phyloP scores from a whole-genome alignment of 2,329 filamentous ascomycete genomes.

The Penicillium sp. region DNA sequence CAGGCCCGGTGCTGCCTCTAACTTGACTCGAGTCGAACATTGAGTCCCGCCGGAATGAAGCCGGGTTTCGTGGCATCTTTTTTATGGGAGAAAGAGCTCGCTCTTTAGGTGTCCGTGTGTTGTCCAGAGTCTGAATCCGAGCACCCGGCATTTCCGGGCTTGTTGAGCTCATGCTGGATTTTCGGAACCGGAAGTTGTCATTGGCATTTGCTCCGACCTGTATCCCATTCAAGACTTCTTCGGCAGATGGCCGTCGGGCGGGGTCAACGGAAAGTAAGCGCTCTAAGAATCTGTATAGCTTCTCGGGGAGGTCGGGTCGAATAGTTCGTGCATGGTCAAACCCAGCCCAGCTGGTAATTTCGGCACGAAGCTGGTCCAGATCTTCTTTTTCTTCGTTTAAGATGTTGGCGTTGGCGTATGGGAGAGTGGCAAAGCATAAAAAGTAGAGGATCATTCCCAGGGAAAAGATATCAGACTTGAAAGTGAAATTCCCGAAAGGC shows the following conservation, averaged over 20 bases:
- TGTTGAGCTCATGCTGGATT: slow-evolving; percentile 34
- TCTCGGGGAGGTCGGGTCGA: slow-evolving; percentile 79
- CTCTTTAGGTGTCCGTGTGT: slow-evolving; percentile 31
- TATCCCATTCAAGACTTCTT: slow-evolving; percentile 79
- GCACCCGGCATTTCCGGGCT: slow-evolving; percentile 35
- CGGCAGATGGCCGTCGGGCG: slow-evolving; percentile 75
- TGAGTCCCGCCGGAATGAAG: slow-evolving; percentile 28
- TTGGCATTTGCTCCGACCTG: slow-evolving; percentile 62
- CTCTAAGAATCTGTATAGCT: slow-evolving; percentile 82
- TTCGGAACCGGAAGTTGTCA: slow-evolving; percentile 45
- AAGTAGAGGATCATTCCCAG: slow-evolving; percentile 98
- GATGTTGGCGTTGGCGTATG: slow-evolving; percentile 80
- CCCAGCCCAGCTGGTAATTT: slow-evolving; percentile 85
- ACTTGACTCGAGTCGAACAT: slow-evolving; percentile 27
- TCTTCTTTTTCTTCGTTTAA: slow-evolving; percentile 92
- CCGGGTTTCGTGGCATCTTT: slow-evolving; percentile 21
- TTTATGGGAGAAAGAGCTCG: slow-evolving; percentile 33
- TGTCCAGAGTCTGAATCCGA: slow-evolving; percentile 45
- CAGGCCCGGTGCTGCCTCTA: slow-evolving; percentile 14
- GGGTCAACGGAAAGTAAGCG: slow-evolving; percentile 78
- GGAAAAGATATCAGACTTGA: slow-evolving; percentile 97
- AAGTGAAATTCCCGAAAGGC: slow-evolving; percentile 87
- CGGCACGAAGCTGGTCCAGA: slow-evolving; percentile 76
- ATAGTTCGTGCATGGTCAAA: slow-evolving; percentile 76
- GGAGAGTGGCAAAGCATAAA: slow-evolving; percentile 88